A percentile compares a stretch with the other conserved stretches of the same genome.
Evolutionary conservation across 108 stramenopile species (phyloP).

Genomic region (Skeletonema costatum): DNA sequence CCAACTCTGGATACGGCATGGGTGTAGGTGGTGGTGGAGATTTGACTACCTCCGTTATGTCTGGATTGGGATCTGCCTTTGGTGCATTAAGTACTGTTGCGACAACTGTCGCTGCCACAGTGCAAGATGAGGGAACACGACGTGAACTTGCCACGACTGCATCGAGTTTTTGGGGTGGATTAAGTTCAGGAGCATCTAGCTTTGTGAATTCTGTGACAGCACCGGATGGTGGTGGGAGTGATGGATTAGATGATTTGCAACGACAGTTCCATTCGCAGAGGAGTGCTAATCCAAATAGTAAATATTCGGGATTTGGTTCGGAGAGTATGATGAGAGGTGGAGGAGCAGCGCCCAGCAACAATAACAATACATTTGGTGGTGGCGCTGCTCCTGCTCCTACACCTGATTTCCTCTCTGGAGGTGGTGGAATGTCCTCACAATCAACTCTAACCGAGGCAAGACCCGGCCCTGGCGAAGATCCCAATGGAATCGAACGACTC

Average conservation of each 20-base stretch:
- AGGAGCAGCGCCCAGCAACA: not conserved
- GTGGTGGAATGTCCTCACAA: not conserved
- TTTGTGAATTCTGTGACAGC: conserved; percentile 61
- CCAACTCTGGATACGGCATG: conserved; percentile 16
- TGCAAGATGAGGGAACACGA: conserved; percentile 49
- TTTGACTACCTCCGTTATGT: conserved; percentile 47
- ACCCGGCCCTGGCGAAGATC: conserved; percentile 79
- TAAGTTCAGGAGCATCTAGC: conserved; percentile 58
- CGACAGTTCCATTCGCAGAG: conserved; percentile 69
- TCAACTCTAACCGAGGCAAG: conserved; percentile 54
- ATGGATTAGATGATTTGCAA: conserved; percentile 74
- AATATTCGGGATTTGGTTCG: conserved; percentile 83
- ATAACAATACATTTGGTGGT: conserved; percentile 1
- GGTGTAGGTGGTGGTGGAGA: conserved; percentile 50
- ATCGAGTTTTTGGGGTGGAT: conserved; percentile 81
- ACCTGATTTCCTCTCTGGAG: conserved; percentile 7
- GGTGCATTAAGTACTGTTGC: conserved; percentile 50
- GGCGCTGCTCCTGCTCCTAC: not conserved
- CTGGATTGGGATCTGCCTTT: conserved; percentile 67
- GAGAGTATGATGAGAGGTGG: conserved; percentile 40
- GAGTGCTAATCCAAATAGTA: conserved; percentile 55
- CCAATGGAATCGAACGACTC: conserved; percentile 85
- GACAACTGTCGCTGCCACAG: conserved; percentile 39
- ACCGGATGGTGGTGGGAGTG: conserved; percentile 65
- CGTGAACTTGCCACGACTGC: conserved; percentile 45